phyloP scores from a whole-genome alignment of 1,139 yeast species.

The Lizanozyma gosingica region DNA sequence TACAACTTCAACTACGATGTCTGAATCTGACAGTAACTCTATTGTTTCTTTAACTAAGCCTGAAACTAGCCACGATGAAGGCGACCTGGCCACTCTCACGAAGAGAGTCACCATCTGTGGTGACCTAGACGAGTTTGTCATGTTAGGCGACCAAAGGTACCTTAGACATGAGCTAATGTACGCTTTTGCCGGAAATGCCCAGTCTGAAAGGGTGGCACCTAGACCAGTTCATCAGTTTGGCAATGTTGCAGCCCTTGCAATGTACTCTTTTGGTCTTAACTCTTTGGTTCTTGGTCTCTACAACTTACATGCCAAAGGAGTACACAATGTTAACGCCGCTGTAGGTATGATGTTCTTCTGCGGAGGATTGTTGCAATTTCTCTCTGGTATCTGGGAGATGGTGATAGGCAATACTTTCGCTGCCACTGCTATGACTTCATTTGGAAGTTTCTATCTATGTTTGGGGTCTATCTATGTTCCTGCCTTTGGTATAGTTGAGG shows the following conservation, averaged over 20 bases:
- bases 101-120: slow-evolving; percentile 7
- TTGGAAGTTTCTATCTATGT: slow-evolving; percentile 71
- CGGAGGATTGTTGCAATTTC: slow-evolving; percentile 57
- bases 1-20: too few species aligned
- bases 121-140: slow-evolving; percentile 17
- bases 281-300: slow-evolving; percentile 33
- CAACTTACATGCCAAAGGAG: slow-evolving; percentile 45
- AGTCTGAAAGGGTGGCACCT: slow-evolving; percentile 24
- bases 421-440: slow-evolving; percentile 55
- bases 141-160: slow-evolving; percentile 25
- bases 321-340: slow-evolving; percentile 36
- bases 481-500: slow-evolving; percentile 44
- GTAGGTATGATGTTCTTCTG: slow-evolving; percentile 45
- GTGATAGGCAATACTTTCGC: slow-evolving; percentile 60
- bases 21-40: not conserved
- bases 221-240: slow-evolving; percentile 17
- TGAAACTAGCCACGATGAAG: not conserved
- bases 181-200: slow-evolving; percentile 35
- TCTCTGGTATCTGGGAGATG: slow-evolving; percentile 61
- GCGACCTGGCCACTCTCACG: not conserved
- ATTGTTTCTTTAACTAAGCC: not conserved
- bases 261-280: slow-evolving; percentile 21
- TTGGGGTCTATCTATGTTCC: slow-evolving; percentile 51
- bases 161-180: slow-evolving; percentile 27
- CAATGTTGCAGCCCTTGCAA: slow-evolving; percentile 25